A percentile compares a stretch with the other conserved stretches of the same genome.
Conservation (phyloP, 176 grass and related monocot genomes). For the Lolium perenne region DNA sequence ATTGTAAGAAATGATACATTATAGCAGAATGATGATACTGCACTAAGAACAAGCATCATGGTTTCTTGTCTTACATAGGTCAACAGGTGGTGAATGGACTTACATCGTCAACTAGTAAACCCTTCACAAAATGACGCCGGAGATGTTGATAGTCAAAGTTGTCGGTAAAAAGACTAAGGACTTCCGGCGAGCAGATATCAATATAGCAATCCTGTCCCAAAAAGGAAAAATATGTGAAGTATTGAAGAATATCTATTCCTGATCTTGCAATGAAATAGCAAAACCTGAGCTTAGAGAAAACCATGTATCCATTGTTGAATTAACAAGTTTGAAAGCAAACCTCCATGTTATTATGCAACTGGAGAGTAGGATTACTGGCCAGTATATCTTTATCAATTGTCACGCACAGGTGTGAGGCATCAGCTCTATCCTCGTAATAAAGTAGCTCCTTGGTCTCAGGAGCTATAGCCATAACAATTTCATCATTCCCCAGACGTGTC, state of each 20-base stretch:
- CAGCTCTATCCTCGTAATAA: constrained; percentile 82
- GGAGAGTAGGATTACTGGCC: constrained; percentile 69
- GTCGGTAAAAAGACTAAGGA: constrained; percentile 92
- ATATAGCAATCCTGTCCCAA: constrained; percentile 92
- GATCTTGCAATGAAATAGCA: constrained; percentile 20
- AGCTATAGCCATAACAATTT: constrained; percentile 83
- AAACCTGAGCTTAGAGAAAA: not conserved
- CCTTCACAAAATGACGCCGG: constrained; percentile 98
- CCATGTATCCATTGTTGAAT: not conserved
- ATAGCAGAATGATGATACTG: constrained; percentile 5
- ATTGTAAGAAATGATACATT: constrained; percentile 29
- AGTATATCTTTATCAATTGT: constrained; percentile 87
- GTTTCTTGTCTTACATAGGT: constrained; percentile 3
- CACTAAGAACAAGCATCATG: constrained; percentile 18
- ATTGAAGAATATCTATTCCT: not conserved
- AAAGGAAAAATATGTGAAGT: not conserved
- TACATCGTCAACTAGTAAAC: constrained; percentile 95
- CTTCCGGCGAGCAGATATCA: constrained; percentile 96
- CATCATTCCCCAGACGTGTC: constrained; percentile 85
- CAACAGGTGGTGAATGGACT: constrained; percentile 27
- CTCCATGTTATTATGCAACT: constrained; percentile 88
- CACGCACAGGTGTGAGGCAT: constrained; percentile 52
- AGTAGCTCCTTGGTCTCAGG: constrained; percentile 84
- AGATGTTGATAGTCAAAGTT: constrained; percentile 99
- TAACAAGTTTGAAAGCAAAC: constrained; percentile 50